A percentile compares a stretch with the other conserved stretches of the same genome.
Evolutionary conservation across 345 rosid genomes (phyloP).

Genomic region (Ailanthus altissimus): DNA sequence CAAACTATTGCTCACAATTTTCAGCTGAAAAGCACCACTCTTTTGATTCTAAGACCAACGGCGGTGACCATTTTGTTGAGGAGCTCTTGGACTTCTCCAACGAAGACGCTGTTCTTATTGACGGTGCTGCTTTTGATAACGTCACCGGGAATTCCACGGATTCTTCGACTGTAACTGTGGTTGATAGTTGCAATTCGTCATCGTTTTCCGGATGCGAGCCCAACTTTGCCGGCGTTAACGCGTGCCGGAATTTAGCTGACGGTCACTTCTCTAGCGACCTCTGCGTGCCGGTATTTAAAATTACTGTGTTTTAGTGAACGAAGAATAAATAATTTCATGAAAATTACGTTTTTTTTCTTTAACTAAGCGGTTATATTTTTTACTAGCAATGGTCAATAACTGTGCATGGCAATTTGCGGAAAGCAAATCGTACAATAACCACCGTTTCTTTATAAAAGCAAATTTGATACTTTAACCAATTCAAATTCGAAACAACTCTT

Average conservation of each 20-base stretch:
- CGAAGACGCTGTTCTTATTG: slow-evolving; percentile 55
- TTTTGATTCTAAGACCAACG: slow-evolving; percentile 31
- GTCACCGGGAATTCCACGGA: slow-evolving; percentile 47
- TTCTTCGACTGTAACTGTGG: slow-evolving; percentile 52
- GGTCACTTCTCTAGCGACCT: slow-evolving; percentile 70
- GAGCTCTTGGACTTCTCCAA: slow-evolving; percentile 88
- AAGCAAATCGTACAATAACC: neutral
- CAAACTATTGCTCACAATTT: slow-evolving; percentile 35
- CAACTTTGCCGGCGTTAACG: slow-evolving; percentile 38
- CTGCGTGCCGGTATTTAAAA: slow-evolving; percentile 72
- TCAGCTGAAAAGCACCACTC: slow-evolving; percentile 40
- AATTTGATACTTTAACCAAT: neutral
- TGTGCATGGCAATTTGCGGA: slow-evolving; percentile 22
- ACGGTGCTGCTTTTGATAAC: slow-evolving; percentile 29
- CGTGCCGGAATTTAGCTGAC: slow-evolving; percentile 39
- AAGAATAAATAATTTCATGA: neutral
- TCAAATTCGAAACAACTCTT: neutral
- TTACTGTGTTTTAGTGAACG: neutral
- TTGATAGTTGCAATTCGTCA: slow-evolving; percentile 73
- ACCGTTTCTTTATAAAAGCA: slow-evolving; percentile 14
- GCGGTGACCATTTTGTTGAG: slow-evolving; percentile 78
- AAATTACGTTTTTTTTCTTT: neutral
- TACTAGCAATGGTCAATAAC: neutral
- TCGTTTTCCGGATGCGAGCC: slow-evolving; percentile 41
- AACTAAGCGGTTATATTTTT: neutral